Evolutionary conservation across 306 rosid species (phyloP), one percentile per base, ranked within the genome.

Genomic region (Acacia crassicarpa): DNA sequence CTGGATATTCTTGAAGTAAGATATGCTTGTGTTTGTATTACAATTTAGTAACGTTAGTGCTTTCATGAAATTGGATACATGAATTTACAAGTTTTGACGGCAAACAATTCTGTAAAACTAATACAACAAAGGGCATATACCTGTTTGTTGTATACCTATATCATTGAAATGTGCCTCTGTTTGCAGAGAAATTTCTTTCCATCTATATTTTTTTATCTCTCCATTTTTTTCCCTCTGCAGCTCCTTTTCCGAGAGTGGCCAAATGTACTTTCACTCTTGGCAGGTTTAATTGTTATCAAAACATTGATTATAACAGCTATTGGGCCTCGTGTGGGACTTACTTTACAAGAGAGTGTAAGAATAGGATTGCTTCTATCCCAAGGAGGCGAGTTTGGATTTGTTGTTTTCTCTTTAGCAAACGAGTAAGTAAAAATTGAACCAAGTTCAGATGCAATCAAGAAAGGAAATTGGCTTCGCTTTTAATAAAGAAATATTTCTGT

Each of bases 371-470:
- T 95, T 79, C 89, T 95, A 75, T 95, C 99, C 74, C 99, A 95
- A 87, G 99, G 99, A 85, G 99, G 99, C 67, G 98, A 95, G 88
- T 95, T 92, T 81, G 98, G 88, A 63, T 95, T 95, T 86, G 99
- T 95, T 23, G 99, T 95, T 77, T 93, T 95, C 84, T 95, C 98
- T 83, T 93, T 95, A 38, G 99, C 99, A 68, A 95, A 95, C 84
- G 89, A 97, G 98, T 87, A 65, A 71, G 87, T 73, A 75, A 23
- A 78, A 15, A 61, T 75, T 75, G 43, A 59, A 56, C 79, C 45
- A 25, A 68, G 45, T 72, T 35, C 56, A 16, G 59, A 46, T 83
- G 62, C 44, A 56, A 65, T 78, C 68, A 77, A 71, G 61, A 67
- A 62, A 61, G 51, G 80, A 67, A 53, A 25, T 77, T 54, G 46